Evolutionary conservation across 2,329 filamentous ascomycete genomes (phyloP), one percentile per base, ranked within the genome.

Genomic region (Didymella keratinophila): DNA sequence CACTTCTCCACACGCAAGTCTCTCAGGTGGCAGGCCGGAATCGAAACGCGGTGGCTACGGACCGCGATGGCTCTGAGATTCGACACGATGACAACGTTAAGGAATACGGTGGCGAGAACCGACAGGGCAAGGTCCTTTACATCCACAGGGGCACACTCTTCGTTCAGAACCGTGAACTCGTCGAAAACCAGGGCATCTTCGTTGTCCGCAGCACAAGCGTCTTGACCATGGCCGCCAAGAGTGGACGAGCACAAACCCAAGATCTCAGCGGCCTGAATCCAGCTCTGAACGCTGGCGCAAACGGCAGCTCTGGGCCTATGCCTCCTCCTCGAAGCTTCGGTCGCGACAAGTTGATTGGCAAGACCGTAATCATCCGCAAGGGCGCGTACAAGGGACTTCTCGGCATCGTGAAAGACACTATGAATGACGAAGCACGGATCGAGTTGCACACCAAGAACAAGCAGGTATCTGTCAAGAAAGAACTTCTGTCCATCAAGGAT

Each of bases 361-460:
- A 97, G 80, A 97, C 93, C 0, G 93, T 98, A 43, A 92, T 89
- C 50, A 90, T 98, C 71, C 87, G 89, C 56, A 92, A 89, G 73
- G 95, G 95, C 27, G 88, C 90, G 21, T 93, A 94, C 82, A 99
- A 99, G 79, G 94, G 94, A 56, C 83, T 97, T 42, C 82, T 98
- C 41, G 95, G 95, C 68, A 96, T 97, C 65, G 93, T 99, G 68
- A 97, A 97, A 75, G 94, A 98, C 73, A 90, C 94, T 0, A 96
- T 92, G 7, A 93, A 96, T 68, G 86, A 86, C 3, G 87, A 90
- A 70, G 94, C 92, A 28, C 90, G 93, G 63, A 90, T 99, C 41
- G 95, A 99, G 78, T 81, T 99, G 37, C 94, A 98, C 74, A 93
- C 93, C 6, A 97, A 96, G 81, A 92, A 89, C 79, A 98, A 97